Base-by-base conservation (phyloP, 768 basidiomycete genomes). In the Hemileccinum rubropunctum region DNA sequence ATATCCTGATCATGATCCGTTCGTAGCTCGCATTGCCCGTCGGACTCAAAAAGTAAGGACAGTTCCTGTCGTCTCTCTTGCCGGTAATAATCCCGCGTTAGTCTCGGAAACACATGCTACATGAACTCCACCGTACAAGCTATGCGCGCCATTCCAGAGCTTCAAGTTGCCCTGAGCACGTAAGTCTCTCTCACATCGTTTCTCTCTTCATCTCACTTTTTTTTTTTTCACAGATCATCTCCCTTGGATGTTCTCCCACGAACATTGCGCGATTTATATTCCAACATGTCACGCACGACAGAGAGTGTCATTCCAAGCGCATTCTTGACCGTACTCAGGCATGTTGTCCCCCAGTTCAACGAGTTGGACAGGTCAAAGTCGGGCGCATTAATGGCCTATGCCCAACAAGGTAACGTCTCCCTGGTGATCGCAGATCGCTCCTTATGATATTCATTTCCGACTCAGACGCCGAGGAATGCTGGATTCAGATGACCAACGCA, bases 71-170 rank as follows among this genome's bases (percentile, higher is more conserved):
- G 0, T 1, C 13, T 7, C 28, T 14, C 20, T 45, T 23, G 26
- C 20, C 9, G 30, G 23, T 40, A 10, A 35, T 43, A 49, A 56
- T 42, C 4, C 35, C 35, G 20, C 14, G 14, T 43, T 15, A 83
- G 81, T 61, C 73, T 95, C 33, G 94, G 95, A 32, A 98, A 98
- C 64, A 98, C 95, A 0, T 98, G 95, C 62, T 99, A 99, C 71
- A 92, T 98, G 87, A 98, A 95, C 64, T 84, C 97, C 1, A 92
- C 91, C 2, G 75, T 98, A 1, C 97, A 99, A 73, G 86, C 89
- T n/a, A 78, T 99, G 54, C 88, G 92, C 20, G 84, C 90, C 4
- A 86, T 99, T 43, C 94, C 95, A 2, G 93, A 97, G 59, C 78
- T 99, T 5, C 86, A 88, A 61, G 65, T 76, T 1, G 88, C 91